Conservation (phyloP, 1,284 basidiomycete genomes). For the Puccinia coronata region DNA sequence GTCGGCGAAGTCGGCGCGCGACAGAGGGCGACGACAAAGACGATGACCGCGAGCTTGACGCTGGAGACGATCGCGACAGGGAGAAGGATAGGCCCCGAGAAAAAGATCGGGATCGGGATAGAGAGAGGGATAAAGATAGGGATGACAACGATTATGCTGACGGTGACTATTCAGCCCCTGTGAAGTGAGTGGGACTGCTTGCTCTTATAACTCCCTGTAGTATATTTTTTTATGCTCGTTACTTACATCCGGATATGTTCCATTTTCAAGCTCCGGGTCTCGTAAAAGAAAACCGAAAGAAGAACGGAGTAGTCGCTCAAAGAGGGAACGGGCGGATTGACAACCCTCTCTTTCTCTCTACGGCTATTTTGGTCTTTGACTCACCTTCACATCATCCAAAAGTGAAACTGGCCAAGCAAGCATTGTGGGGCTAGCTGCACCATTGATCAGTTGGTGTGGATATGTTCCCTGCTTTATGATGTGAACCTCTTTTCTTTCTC, state of each 20-base stretch:
- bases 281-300: slow-evolving; percentile 46
- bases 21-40: slow-evolving; percentile 29
- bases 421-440: not conserved
- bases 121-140: slow-evolving; percentile 18
- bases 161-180: slow-evolving; percentile 28
- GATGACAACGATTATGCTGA: slow-evolving; percentile 39
- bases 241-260: not conserved
- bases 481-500: not conserved
- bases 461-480: not conserved
- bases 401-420: not conserved
- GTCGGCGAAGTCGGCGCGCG: slow-evolving; percentile 42
- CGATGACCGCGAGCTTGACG: slow-evolving; percentile 21
- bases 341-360: not conserved
- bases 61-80: slow-evolving; percentile 30
- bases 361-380: not conserved
- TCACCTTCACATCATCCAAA: not conserved
- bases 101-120: slow-evolving; percentile 25
- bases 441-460: not conserved
- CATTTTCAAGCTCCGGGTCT: slow-evolving; percentile 2
- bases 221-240: not conserved
- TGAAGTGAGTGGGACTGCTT: slow-evolving; percentile 15
- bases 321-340: slow-evolving; percentile 48
- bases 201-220: not conserved
- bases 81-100: slow-evolving; percentile 29
- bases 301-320: slow-evolving; percentile 45